Base-by-base conservation (phyloP, 306 rosid species). In the Inga laurina region DNA sequence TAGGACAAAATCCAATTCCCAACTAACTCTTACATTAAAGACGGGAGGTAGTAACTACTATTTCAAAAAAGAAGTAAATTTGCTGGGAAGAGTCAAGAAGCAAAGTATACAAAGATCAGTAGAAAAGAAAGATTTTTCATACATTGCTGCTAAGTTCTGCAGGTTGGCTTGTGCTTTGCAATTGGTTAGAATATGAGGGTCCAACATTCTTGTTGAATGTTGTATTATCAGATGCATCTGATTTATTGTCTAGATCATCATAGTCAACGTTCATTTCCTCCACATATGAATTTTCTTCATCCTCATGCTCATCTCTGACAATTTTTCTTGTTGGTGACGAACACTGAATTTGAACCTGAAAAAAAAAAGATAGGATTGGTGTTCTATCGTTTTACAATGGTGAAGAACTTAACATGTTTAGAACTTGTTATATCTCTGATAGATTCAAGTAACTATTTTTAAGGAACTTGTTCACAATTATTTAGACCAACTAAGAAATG, bases 201-300 rank as follows among this genome's bases (percentile, higher is more conserved):
- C 74, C 34, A 57, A 72, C 72, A 19, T 78, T 71, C 37, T 76
- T 90, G 87, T 81, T 86, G 75, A 85, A 82, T 80, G 15, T 24
- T 13, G 89, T 62, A 79, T 35, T 72, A 43, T 85, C 84, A 76
- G 90, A 86, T n/a, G 76, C 62, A 67, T 86, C 87, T 43, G 88
- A 85, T 73, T 79, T 85, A 43, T 75, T 79, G 46, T 90, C 88
- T 22, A 83, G 48, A 49, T 86, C 90, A 79, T 88, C 86, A 80
- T 80, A 79, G 77, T 88, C 86, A 45, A 83, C 81, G 76, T 84
- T 88, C 85, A 86, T 85, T 83, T 88, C 91, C 51, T 90, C 93
- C 82, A 75, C 45, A 44, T 57, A 67, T 57, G 87, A 88, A 65
- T 46, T 84, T 35, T 66, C 39, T 52, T 83, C 79, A 72, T 78